A percentile compares a stretch with the other conserved stretches of the same genome.
phyloP scores from a whole-genome alignment of 768 basidiomycete genomes.

The Agaricus subrufescens region DNA sequence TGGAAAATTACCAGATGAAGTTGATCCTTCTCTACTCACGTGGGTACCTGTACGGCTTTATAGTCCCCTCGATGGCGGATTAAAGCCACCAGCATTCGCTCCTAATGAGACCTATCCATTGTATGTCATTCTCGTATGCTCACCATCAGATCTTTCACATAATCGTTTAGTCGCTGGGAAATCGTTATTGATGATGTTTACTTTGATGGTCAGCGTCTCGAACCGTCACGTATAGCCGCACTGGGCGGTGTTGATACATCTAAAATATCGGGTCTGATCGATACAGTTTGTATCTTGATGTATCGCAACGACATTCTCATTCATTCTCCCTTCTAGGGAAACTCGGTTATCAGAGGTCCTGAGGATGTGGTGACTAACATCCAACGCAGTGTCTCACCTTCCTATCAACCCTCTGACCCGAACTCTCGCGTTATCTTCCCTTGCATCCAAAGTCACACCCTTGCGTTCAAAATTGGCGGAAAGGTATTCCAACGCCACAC shows the following conservation, averaged over 20 bases:
- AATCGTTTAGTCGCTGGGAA: slow-evolving; percentile 48
- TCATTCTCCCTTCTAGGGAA: slow-evolving; percentile 41
- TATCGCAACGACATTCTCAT: background rate
- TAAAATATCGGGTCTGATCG: slow-evolving; percentile 54
- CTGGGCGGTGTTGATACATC: slow-evolving; percentile 24
- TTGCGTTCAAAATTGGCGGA: slow-evolving; percentile 64
- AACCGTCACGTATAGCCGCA: slow-evolving; percentile 46
- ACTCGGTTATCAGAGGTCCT: slow-evolving; percentile 68
- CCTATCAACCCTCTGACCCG: slow-evolving; percentile 20
- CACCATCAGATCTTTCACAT: background rate
- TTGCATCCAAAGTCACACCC: slow-evolving; percentile 49
- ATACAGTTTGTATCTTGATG: slow-evolving; percentile 42
- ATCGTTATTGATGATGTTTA: slow-evolving; percentile 62
- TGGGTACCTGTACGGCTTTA: slow-evolving; percentile 69
- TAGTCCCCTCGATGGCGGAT: slow-evolving; percentile 45
- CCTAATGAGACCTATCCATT: slow-evolving; percentile 47
- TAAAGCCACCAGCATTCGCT: slow-evolving; percentile 47
- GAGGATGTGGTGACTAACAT: slow-evolving; percentile 57
- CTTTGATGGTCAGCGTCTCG: slow-evolving; percentile 52
- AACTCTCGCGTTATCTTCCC: slow-evolving; percentile 31
- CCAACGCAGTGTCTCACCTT: slow-evolving; percentile 30
- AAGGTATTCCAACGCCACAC: slow-evolving; percentile 21
- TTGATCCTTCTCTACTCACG: slow-evolving; percentile 51
- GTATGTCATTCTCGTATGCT: slow-evolving; percentile 1
- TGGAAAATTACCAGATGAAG: slow-evolving; percentile 53